Base-by-base conservation (phyloP, 2,329 filamentous ascomycete species). In the Colletotrichum sidae region DNA sequence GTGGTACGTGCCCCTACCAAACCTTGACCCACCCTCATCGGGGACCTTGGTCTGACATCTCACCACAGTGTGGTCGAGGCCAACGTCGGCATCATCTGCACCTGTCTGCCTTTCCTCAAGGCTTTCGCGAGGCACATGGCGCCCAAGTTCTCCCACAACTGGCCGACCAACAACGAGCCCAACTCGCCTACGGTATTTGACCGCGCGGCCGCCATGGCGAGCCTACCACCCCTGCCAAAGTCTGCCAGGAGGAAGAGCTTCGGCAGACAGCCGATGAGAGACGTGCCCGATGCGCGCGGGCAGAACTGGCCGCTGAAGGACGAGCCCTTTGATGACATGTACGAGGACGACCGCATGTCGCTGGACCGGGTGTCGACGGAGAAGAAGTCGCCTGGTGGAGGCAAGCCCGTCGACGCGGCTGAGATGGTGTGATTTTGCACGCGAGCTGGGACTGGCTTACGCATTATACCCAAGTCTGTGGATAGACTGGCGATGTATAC, bases 81-180 rank as follows among this genome's bases (percentile, higher is more conserved):
- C 51, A 67, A 67, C 33, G 46, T 61, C 4, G 65, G 65, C 42
- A 67, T 67, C 17, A 67, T 67, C 34, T 65, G 65, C 44, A 60
- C 65, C 9, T 67, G 65, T 9, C 56, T 67, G 12, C 65, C 65
- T 3, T 65, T 67, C 50, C 55, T 67, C 4, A 67, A 67, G 42
- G 52, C 63, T 1, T 66, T 66, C 11, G 25, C 44, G n/a, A 62
- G 46, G 38, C 53, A 66, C 11, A 42, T 66, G 1, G 33, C 58
- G 2, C 63, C 58, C 0, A 52, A 15, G 10, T 44, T 62, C 8
- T 53, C 47, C 8, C 56, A 15, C 13, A 34, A 41, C 2, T 53
- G 56, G 10, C 49, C 42, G 0, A 38, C 42, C 15, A 44, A 37
- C 3, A 33, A 57, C 4, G 63, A 56, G 37, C 58, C 63, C 7